A percentile compares a stretch with the other conserved stretches of the same genome.
Conservation (phyloP, 331 rosid genomes). For the Saraca asoca region DNA sequence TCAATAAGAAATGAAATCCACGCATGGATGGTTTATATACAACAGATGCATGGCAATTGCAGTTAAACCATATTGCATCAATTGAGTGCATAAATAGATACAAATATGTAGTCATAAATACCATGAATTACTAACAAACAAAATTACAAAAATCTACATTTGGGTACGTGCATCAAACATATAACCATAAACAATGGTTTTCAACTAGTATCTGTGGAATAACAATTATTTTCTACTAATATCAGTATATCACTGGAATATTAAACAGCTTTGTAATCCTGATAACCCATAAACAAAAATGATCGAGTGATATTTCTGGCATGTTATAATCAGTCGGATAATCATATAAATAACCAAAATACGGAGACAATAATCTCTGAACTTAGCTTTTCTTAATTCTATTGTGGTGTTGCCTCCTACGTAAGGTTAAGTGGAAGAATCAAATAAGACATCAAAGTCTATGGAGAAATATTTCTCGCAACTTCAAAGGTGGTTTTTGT, state of each 20-base stretch:
- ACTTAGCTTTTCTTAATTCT: too few species aligned
- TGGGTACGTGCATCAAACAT: neutral
- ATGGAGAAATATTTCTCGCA: slow-evolving; percentile 12
- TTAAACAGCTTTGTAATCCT: too few species aligned
- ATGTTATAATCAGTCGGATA: too few species aligned
- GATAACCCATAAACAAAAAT: too few species aligned
- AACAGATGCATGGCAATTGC: slow-evolving; percentile 22
- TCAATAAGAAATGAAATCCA: slow-evolving; percentile 5
- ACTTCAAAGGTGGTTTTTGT: slow-evolving; percentile 11
- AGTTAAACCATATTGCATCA: slow-evolving; percentile 2
- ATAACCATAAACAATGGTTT: neutral
- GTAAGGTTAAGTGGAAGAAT: slow-evolving; percentile 8
- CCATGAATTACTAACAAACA: slow-evolving; percentile 18
- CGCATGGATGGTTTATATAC: slow-evolving; percentile 12
- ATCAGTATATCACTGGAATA: too few species aligned
- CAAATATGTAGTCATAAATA: slow-evolving; percentile 13
- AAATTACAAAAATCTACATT: neutral
- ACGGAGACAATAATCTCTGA: too few species aligned
- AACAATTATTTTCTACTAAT: too few species aligned
- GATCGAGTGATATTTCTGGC: too few species aligned
- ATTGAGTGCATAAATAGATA: slow-evolving; percentile 14
- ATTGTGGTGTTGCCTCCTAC: too few species aligned
- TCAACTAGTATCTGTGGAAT: too few species aligned
- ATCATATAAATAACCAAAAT: too few species aligned
- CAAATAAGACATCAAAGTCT: slow-evolving; percentile 13